Evolutionary conservation across 805 yeast species (phyloP), one percentile per base, ranked within the genome.

Genomic region (Ogataea henricii): DNA sequence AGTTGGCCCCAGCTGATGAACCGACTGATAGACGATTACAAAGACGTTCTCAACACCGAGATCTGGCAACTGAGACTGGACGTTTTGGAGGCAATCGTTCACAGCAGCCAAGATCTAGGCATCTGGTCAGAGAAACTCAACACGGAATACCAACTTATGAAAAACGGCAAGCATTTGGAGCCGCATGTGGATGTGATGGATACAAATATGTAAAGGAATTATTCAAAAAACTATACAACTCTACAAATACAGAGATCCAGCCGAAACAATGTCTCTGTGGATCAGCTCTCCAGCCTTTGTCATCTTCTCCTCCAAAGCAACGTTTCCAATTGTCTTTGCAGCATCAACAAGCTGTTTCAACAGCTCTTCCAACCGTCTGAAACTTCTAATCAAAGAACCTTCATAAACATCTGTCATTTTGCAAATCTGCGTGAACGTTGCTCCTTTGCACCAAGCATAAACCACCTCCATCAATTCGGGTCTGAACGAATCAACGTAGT

Each of bases 341-440:
- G 97, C 98, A 57, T 80, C 83, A 38, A 84, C 83, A 80, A 94
- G 76, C 67, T 94, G 99, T 61, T 92, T 82, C 47, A 94, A 72
- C 75, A 94, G 77, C 66, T 94, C 99, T 67, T 94, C 99, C 46
- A 94, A 73, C 63, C 99, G 79, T 67, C 94, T 86, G 73, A 94
- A 94, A 82, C 89, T 87, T 65, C 99, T 83, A 55, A 94, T 92
- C 63, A 94, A 77, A 18, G 96, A 86, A 35, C 99, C 99, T 72
- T 94, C 99, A 58, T 92, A 94, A 37, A 94, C 98, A 64, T 94
- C 99, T 0, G 99, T 94, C 97, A 94, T 90, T 68, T 92, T 92
- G 72, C 98, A 92, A 53, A 94, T 92, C 65, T 92, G 97, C 0
- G 97, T 92, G 68, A 94, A 94, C 0, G 94, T 74, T 6, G 96